Percentiles rank a stretch among this genome's conserved stretches.
Conservation (phyloP, 2,329 filamentous ascomycete genomes). For the Colletotrichum spinosum region DNA sequence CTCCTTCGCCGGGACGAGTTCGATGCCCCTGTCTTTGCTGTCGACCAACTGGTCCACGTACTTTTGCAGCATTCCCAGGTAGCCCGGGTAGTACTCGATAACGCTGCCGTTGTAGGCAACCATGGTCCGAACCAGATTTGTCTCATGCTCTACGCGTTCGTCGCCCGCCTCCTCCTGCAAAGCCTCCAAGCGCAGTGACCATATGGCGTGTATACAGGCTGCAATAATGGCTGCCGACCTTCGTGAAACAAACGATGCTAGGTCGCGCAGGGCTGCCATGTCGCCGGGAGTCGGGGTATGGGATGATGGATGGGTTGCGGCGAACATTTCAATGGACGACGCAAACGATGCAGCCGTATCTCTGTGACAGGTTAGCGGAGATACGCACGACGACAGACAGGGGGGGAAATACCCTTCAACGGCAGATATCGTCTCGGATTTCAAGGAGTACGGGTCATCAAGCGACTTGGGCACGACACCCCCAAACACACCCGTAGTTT, state of each 20-base stretch:
- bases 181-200: conserved; percentile 65
- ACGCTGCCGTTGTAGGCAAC: conserved; percentile 86
- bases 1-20: conserved; percentile 77
- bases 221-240: conserved; percentile 71
- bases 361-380: conserved; percentile 45
- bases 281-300: conserved; percentile 57
- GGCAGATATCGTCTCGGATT: conserved; percentile 69
- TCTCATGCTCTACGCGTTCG: conserved; percentile 62
- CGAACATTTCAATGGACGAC: conserved; percentile 61
- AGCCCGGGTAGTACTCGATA: conserved; percentile 81
- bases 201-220: conserved; percentile 68
- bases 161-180: conserved; percentile 47
- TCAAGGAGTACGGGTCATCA: conserved; percentile 65
- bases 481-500: conserved; percentile 64
- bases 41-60: conserved; percentile 71
- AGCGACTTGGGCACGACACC: conserved; percentile 68
- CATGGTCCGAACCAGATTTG: conserved; percentile 60
- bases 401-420: conserved; percentile 63
- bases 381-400: not conserved
- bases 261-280: conserved; percentile 61
- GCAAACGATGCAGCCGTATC: conserved; percentile 57
- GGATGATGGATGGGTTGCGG: conserved; percentile 60
- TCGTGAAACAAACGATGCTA: conserved; percentile 66
- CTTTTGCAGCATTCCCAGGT: conserved; percentile 70
- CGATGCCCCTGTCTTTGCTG: conserved; percentile 56